Percentiles rank a stretch among this genome's conserved stretches.
Conservation (phyloP, 495 filamentous ascomycete genomes). For the Cercophora sp. region DNA sequence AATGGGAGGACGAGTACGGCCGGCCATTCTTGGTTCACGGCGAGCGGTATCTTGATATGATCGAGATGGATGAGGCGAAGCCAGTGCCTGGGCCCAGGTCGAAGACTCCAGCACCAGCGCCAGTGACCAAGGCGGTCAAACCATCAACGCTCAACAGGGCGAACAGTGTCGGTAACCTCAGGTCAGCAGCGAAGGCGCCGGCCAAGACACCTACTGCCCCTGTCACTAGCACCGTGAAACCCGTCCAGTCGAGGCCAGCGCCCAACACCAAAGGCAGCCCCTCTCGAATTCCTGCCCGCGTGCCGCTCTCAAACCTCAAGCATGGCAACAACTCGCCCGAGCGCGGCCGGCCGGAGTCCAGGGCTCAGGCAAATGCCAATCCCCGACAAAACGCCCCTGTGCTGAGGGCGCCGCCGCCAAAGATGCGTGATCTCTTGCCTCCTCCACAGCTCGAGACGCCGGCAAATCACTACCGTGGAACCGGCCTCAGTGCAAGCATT, state of each 20-base stretch:
- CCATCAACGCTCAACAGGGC: constrained; percentile 37
- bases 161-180: constrained; percentile 37
- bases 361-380: constrained; percentile 24
- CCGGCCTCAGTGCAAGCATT: constrained; percentile 61
- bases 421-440: constrained; percentile 77
- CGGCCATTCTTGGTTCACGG: constrained; percentile 90
- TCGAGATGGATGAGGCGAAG: constrained; percentile 61
- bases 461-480: constrained; percentile 55
- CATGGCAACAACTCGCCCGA: constrained; percentile 82
- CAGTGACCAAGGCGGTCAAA: constrained; percentile 41
- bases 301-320: constrained; percentile 73
- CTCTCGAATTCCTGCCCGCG: constrained; percentile 76
- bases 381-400: constrained; percentile 42
- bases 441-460: constrained; percentile 64
- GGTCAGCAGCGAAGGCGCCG: constrained; percentile 48
- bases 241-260: constrained; percentile 20
- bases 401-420: constrained; percentile 69
- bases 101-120: constrained; percentile 69
- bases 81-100: constrained; percentile 63
- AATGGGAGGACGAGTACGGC: constrained; percentile 92
- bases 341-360: constrained; percentile 51
- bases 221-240: constrained; percentile 29
- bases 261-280: constrained; percentile 51
- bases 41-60: constrained; percentile 77
- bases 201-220: constrained; percentile 64